Evolutionary conservation across 2,329 filamentous ascomycete genomes (phyloP).

Genomic region (Celoporthe dispersa): DNA sequence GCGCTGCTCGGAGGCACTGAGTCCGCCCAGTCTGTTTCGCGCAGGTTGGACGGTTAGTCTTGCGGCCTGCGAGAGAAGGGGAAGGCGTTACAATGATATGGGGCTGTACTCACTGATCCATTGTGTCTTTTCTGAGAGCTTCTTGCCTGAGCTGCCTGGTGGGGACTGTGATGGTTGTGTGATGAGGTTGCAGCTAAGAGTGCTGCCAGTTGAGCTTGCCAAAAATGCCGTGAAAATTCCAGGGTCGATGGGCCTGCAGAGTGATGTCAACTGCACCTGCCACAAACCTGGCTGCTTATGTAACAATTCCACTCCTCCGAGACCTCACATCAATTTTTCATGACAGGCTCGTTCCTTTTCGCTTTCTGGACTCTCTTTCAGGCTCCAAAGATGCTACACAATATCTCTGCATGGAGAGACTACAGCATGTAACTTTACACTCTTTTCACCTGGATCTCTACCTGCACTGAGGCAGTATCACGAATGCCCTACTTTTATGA

Average conservation of each 20-base stretch:
- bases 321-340: background rate
- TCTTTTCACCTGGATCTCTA: background rate
- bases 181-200: slow-evolving; percentile 4
- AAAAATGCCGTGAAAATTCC: slow-evolving; percentile 21
- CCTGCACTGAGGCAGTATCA: background rate
- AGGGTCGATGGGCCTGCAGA: slow-evolving; percentile 11
- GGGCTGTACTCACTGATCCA: slow-evolving; percentile 24
- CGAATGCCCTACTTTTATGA: background rate
- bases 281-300: slow-evolving; percentile 10
- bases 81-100: background rate
- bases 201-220: slow-evolving; percentile 5
- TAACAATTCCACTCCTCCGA: slow-evolving; percentile 11
- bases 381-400: background rate
- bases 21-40: slow-evolving; percentile 42
- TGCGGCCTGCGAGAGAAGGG: background rate
- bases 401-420: background rate
- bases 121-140: slow-evolving; percentile 15
- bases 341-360: background rate
- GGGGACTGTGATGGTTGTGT: slow-evolving; percentile 9
- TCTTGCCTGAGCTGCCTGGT: background rate
- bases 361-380: background rate
- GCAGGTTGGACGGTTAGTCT: slow-evolving; percentile 16
- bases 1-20: slow-evolving; percentile 81
- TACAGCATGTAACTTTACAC: background rate
- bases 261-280: slow-evolving; percentile 13